Base-by-base conservation (phyloP, 768 basidiomycete genomes). In the Suillus weaverae region DNA sequence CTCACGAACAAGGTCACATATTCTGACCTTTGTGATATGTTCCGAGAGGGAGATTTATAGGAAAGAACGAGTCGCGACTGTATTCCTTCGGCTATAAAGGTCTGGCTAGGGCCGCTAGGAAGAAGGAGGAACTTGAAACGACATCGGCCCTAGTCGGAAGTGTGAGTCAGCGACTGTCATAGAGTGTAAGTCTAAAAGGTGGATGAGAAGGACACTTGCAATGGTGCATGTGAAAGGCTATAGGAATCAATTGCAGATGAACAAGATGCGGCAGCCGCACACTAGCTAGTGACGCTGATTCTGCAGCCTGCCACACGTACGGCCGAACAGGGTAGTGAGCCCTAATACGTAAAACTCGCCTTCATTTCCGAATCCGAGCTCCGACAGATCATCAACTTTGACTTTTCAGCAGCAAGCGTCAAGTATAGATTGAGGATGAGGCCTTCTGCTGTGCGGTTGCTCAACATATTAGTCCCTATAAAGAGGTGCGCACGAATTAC, bases 381-480 rank as follows among this genome's bases (percentile, higher is more conserved):
- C 63, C 63, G 63, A 62, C 33, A 36, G 18, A 11, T 57, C 14
- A n/a, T 38, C 22, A 32, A 10, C 39, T 22, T 39, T 38, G 7
- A 32, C 26, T 43, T 41, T 32, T 35, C 39, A 43, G 26, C 39
- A 43, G 26, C 62, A 56, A 30, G 56, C 22, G 20, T 22, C 13
- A 5, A n/a, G 51, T 32, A 6, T 5, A 22, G 26, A 41, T 56
- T 32, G 67, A 59, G 71, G 74, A 97, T 95, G 95, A 84, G 89
- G 68, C 89, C 94, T 10, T 86, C 93, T 48, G 78, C 89, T 44
- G 78, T 81, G 20, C 84, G 87, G 56, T 81, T 92, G 67, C 83
- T 98, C 70, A 92, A 96, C 78, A 89, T 98, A 63, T 89, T 99
- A 60, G 95, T 98, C 8, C 96, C 96, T 32, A 87, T 98, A 57